Percentiles rank a stretch among this genome's conserved stretches.
phyloP scores from a whole-genome alignment of 768 basidiomycete species.

The Glaciozyma antarctica region DNA sequence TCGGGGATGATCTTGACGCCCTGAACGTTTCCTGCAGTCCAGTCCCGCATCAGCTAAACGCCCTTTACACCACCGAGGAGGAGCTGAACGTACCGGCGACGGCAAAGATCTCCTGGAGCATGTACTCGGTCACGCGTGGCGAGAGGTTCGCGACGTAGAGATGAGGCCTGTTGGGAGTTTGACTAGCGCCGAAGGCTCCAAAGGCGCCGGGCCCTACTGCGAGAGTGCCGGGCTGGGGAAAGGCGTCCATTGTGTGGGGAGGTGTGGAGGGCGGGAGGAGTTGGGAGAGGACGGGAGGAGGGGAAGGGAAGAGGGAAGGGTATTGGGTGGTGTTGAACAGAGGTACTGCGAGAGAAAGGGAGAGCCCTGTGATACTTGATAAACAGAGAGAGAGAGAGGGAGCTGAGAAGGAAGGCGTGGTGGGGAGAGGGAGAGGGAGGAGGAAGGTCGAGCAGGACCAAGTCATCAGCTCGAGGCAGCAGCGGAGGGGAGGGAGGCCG shows the following conservation, averaged over 20 bases:
- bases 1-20: constrained; percentile 99
- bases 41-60: background rate
- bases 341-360: background rate
- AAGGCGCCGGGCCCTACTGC: background rate
- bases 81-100: constrained; percentile 34
- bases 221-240: background rate
- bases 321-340: background rate
- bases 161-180: constrained; percentile 56
- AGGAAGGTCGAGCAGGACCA: too few relatives aligned
- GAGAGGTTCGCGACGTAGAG: constrained; percentile 98
- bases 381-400: background rate
- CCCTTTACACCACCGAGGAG: too few relatives aligned
- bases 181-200: background rate
- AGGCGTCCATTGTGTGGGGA: constrained; percentile 2
- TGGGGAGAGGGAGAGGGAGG: background rate
- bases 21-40: constrained; percentile 66
- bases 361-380: background rate
- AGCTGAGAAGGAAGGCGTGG: background rate
- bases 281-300: background rate
- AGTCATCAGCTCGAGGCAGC: too few relatives aligned
- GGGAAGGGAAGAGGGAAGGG: background rate
- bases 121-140: constrained; percentile 96
- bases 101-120: constrained; percentile 70
- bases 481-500: background rate
- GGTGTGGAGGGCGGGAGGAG: background rate